Evolutionary conservation across 1,284 basidiomycete genomes (phyloP), one percentile per base, ranked within the genome.

Genomic region (Sphaerobolus stellatus): DNA sequence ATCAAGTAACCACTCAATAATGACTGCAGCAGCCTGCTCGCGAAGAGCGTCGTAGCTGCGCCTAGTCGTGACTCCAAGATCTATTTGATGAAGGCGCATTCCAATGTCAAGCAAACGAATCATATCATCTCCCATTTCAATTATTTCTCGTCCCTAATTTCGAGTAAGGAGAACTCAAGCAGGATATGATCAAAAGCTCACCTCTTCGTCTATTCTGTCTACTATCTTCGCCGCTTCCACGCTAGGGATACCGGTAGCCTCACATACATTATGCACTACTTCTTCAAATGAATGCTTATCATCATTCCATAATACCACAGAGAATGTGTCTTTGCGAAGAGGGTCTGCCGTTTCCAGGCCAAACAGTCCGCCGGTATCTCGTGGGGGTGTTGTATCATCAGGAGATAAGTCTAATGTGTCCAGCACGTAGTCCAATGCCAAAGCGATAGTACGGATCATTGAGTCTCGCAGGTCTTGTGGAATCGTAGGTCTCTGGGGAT

Each of bases 231-330:
- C 71, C 0, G 90, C 90, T 47, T 90, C 86, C 20, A 83, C 81
- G 25, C 77, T 74, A 20, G 82, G 69, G 53, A 81, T 76, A 55
- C 81, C 78, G 7, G 83, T 82, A 57, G 84, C 80, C 56, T 91
- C 90, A 46, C 79, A 75, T 5, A 97, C 75, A 55, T 95, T 82
- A 59, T 89, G 83, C 53, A 90, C 89, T 54, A 98, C 87, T 66
- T 98, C 93, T 50, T 89, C 87, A 63, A 91, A 92, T 2, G 92
- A 94, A 70, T 98, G 97, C 63, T 94, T 97, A 70, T 99, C 97
- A 72, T 98, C 96, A 69, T 97, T 95, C 94, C 94, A 98, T 2
- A 98, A 73, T 18, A 97, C 77, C 52, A 98, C 81, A 22, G 90
- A 86, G 70, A 87, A 96, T 30, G 90, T 82, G 59, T 95, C 88